Conservation (phyloP, 768 basidiomycete species). For the Russula emetica region DNA sequence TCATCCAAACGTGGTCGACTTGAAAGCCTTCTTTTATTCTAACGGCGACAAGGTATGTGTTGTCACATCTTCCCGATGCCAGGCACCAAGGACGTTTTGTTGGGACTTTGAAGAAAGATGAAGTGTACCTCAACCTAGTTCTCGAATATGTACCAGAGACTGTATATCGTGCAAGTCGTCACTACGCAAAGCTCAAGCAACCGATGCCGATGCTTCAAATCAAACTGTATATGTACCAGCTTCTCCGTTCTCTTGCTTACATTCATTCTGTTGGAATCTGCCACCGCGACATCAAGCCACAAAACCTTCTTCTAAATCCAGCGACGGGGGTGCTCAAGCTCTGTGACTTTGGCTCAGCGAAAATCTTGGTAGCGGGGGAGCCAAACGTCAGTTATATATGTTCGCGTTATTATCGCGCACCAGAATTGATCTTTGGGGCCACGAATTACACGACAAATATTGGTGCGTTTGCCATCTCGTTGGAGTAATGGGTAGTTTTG, state of each 20-base stretch:
- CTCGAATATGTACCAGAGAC: slow-evolving; percentile 99
- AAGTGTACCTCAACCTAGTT: slow-evolving; percentile 98
- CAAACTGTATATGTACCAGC: slow-evolving; percentile 99
- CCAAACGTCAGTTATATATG: slow-evolving; percentile 99
- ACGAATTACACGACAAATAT: slow-evolving; percentile 99
- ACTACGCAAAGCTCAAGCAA: slow-evolving; percentile 99
- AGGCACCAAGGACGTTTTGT: background rate
- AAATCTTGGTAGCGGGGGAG: slow-evolving; percentile 96
- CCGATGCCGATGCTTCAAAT: slow-evolving; percentile 99
- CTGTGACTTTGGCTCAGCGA: slow-evolving; percentile 98
- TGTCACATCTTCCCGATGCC: background rate
- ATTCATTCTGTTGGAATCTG: slow-evolving; percentile 99
- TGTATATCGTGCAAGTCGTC: slow-evolving; percentile 96
- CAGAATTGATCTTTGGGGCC: slow-evolving; percentile 98
- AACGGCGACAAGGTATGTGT: slow-evolving; percentile 92
- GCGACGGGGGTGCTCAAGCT: slow-evolving; percentile 95
- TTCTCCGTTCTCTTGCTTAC: slow-evolving; percentile 95
- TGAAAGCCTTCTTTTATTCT: slow-evolving; percentile 98
- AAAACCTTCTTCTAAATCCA: slow-evolving; percentile 96
- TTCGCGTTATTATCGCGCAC: slow-evolving; percentile 98
- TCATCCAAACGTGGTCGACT: slow-evolving; percentile 97
- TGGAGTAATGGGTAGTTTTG: background rate
- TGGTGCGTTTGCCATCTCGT: slow-evolving; percentile 50
- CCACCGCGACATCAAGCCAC: slow-evolving; percentile 99
- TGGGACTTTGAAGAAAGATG: slow-evolving; percentile 75